Conservation (phyloP, 192 early-diverging fungal species). For the Borealophlyctis nickersoniae region DNA sequence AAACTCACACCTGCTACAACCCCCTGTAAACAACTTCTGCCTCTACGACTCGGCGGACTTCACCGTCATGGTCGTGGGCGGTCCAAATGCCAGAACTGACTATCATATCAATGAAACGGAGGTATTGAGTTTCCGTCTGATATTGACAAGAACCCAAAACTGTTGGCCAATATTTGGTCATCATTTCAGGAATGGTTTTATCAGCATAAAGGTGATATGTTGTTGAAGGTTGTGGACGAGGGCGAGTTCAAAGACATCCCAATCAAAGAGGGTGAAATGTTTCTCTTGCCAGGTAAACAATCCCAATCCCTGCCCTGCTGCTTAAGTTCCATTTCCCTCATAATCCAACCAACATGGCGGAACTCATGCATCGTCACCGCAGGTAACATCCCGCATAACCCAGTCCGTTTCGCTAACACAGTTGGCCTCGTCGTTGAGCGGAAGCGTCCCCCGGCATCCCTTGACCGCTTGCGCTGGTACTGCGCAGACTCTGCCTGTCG, state of each 20-base stretch:
- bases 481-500: conserved; percentile 84
- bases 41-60: conserved; percentile 79
- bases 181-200: conserved; percentile 88
- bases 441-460: conserved; percentile 66
- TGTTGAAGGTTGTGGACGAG: conserved; percentile 82
- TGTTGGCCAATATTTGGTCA: too few species aligned
- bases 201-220: conserved; percentile 90
- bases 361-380: too few species aligned
- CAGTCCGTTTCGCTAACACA: conserved; percentile 86
- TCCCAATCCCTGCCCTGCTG: too few species aligned
- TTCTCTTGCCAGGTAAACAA: conserved; percentile 82
- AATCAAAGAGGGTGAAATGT: conserved; percentile 94
- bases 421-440: conserved; percentile 95
- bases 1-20: conserved; percentile 77
- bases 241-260: conserved; percentile 79
- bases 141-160: too few species aligned
- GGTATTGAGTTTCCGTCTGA: conserved; percentile 31
- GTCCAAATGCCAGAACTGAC: conserved; percentile 91
- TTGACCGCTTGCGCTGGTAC: conserved; percentile 94
- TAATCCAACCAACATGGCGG: too few species aligned
- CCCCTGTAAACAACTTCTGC: conserved; percentile 93
- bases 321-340: too few species aligned
- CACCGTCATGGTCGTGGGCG: conserved; percentile 87
- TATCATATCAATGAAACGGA: conserved; percentile 97
- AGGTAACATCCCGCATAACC: conserved; percentile 93